A percentile compares a stretch with the other conserved stretches of the same genome.
Evolutionary conservation across 2,329 filamentous ascomycete species (phyloP).

Genomic region (Stagonosporopsis rhizophila): DNA sequence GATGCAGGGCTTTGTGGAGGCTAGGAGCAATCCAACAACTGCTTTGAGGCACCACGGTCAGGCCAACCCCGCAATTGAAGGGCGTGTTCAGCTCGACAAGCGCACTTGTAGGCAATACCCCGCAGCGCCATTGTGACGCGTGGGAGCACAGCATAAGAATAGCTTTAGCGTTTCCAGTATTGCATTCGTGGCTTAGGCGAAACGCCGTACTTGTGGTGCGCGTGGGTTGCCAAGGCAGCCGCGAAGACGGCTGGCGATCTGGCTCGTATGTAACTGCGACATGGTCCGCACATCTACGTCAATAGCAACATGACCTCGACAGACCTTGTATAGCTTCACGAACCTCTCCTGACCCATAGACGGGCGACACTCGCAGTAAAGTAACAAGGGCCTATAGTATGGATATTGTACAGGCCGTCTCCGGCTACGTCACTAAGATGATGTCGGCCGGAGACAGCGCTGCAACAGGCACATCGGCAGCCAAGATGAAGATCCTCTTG

Average conservation of each 20-base stretch:
- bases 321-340: no score
- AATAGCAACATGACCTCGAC: background rate
- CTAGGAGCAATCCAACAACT: no score
- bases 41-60: background rate
- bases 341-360: background rate
- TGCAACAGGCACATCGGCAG: constrained; percentile 69
- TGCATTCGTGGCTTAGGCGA: no score
- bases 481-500: constrained; percentile 98
- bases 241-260: constrained; percentile 3
- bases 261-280: constrained; percentile 10
- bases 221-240: constrained; percentile 1
- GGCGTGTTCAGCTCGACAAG: background rate
- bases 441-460: constrained; percentile 80
- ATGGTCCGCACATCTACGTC: constrained; percentile 5
- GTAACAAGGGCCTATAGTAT: constrained; percentile 57
- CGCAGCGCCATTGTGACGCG: no score
- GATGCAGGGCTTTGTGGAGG: background rate
- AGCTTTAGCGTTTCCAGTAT: background rate
- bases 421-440: constrained; percentile 96
- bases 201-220: background rate
- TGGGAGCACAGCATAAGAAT: background rate
- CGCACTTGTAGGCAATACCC: background rate
- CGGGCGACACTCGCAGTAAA: background rate
- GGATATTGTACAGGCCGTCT: constrained; percentile 92
- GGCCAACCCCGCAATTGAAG: background rate